Percentiles rank a stretch among this genome's conserved stretches.
Conservation (phyloP, 768 basidiomycete species). For the Tricholoma flavovirens region DNA sequence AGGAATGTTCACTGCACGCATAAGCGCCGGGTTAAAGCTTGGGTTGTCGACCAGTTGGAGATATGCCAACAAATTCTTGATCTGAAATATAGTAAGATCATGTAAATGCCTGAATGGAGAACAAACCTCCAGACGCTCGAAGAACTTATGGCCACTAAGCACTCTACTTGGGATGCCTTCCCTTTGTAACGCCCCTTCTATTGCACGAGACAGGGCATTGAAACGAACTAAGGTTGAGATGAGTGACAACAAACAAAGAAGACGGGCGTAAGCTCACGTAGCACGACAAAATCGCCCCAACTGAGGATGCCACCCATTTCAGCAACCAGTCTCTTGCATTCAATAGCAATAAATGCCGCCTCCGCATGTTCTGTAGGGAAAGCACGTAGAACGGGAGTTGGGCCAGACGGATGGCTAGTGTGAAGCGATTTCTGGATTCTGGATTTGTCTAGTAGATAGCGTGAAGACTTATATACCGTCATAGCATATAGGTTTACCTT, state of each 20-base stretch:
- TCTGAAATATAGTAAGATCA: slow-evolving; percentile 28
- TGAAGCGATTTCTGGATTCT: slow-evolving; percentile 71
- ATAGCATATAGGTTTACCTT: slow-evolving; percentile 45
- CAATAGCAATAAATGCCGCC: slow-evolving; percentile 62
- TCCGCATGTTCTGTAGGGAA: slow-evolving; percentile 57
- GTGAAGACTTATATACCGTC: background rate
- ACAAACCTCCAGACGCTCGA: slow-evolving; percentile 71
- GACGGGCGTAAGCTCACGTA: slow-evolving; percentile 45
- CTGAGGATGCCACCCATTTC: slow-evolving; percentile 62
- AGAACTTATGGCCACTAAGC: slow-evolving; percentile 80
- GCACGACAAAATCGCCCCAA: slow-evolving; percentile 76
- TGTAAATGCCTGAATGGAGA: background rate
- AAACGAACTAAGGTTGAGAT: slow-evolving; percentile 54
- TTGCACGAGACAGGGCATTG: slow-evolving; percentile 68
- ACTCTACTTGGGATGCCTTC: slow-evolving; percentile 74
- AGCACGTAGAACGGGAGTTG: slow-evolving; percentile 49
- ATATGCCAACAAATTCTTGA: slow-evolving; percentile 79
- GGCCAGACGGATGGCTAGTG: slow-evolving; percentile 61
- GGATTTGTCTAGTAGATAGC: slow-evolving; percentile 48
- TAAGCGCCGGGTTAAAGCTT: slow-evolving; percentile 57
- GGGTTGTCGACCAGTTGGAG: slow-evolving; percentile 78
- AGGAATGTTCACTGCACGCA: slow-evolving; percentile 69
- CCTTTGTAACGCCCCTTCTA: slow-evolving; percentile 73
- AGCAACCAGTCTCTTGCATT: slow-evolving; percentile 71
- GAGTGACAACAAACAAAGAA: background rate